These are phyloP conservation scores for Fusarium buxicola DNA, from an alignment of 2,329 filamentous ascomycete genomes.

Conservation along the genomic window DNA sequence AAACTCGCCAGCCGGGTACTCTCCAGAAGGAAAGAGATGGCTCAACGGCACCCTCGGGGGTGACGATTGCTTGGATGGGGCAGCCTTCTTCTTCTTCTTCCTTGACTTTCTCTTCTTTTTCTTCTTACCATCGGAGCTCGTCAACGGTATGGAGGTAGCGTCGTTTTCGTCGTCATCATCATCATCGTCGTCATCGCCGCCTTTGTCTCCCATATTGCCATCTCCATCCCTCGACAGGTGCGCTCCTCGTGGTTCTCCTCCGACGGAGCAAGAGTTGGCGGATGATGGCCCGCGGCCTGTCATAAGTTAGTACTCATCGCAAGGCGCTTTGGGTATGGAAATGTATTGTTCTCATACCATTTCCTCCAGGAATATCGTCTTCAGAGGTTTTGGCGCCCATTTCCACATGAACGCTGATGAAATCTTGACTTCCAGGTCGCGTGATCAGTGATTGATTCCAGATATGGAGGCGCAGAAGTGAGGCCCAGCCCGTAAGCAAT, in stretches of 20 bases:
- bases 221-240: constrained; percentile 58
- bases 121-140: constrained; percentile 33
- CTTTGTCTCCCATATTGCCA: constrained; percentile 51
- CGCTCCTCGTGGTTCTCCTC: constrained; percentile 56
- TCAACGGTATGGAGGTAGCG: constrained; percentile 39
- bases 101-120: constrained; percentile 45
- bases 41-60: constrained; percentile 50
- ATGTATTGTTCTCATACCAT: constrained; percentile 44
- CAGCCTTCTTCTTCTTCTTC: constrained; percentile 45
- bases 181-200: constrained; percentile 45
- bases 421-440: too few species aligned
- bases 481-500: too few species aligned
- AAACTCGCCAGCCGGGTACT: constrained; percentile 48
- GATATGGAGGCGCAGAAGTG: too few species aligned
- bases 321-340: not conserved
- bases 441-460: too few species aligned
- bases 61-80: constrained; percentile 44
- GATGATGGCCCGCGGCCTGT: constrained; percentile 37
- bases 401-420: constrained; percentile 42
- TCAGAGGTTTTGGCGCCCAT: constrained; percentile 57
- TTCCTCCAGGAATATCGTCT: constrained; percentile 48
- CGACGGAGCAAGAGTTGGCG: constrained; percentile 37
- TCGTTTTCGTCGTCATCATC: constrained; percentile 48
- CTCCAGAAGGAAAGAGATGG: constrained; percentile 46
- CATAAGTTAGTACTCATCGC: constrained; percentile 10